phyloP scores from a whole-genome alignment of 2,329 filamentous ascomycete species.

The Fusarium sp. region DNA sequence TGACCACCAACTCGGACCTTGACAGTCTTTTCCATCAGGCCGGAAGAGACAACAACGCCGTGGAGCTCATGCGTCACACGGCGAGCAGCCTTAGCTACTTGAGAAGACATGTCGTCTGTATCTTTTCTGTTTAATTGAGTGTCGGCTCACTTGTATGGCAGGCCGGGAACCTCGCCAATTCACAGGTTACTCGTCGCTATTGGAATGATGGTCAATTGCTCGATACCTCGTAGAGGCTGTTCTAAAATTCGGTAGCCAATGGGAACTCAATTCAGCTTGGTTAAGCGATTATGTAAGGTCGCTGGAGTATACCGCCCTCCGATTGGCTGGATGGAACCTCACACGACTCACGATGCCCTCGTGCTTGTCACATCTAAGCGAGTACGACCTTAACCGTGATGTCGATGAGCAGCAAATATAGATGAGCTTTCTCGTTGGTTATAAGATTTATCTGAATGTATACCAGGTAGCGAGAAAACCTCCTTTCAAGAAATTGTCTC shows the following conservation, averaged over 20 bases:
- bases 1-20: slow-evolving; percentile 79
- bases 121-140: background rate
- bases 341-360: slow-evolving; percentile 17
- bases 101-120: slow-evolving; percentile 51
- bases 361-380: background rate
- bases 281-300: slow-evolving; percentile 32
- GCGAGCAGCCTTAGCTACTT: slow-evolving; percentile 55
- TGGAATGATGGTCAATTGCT: slow-evolving; percentile 17
- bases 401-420: background rate
- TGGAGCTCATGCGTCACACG: slow-evolving; percentile 63
- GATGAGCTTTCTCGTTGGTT: background rate
- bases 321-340: slow-evolving; percentile 21
- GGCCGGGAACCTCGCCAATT: slow-evolving; percentile 10
- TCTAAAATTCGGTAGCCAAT: slow-evolving; percentile 42
- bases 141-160: background rate
- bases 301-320: background rate
- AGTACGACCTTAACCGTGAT: background rate
- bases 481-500: background rate
- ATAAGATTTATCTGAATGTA: background rate
- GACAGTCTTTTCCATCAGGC: slow-evolving; percentile 81
- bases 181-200: slow-evolving; percentile 23
- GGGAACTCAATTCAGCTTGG: background rate
- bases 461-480: background rate
- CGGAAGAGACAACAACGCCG: slow-evolving; percentile 81
- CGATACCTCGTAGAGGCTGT: slow-evolving; percentile 18